Conservation (phyloP, 192 early-diverging fungal species). For the Chytriomyces hyalinus region DNA sequence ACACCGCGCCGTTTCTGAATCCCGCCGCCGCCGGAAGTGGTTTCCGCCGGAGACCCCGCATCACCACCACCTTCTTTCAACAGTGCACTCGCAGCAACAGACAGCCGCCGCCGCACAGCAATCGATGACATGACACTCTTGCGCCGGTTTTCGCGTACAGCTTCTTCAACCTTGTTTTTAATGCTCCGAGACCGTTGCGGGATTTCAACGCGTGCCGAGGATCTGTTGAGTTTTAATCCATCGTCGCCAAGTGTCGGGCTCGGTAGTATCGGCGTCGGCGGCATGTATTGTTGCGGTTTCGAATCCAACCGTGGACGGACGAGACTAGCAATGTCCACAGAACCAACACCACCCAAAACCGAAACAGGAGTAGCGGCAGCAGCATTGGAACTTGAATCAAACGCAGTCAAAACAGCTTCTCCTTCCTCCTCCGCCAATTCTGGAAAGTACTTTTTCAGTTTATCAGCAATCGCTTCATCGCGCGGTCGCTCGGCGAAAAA, state of each 20-base stretch:
- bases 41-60: neutral
- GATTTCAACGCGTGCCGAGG: neutral
- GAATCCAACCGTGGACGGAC: too few species aligned
- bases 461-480: conserved; percentile 88
- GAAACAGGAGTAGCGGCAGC: neutral
- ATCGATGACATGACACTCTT: conserved; percentile 3
- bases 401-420: too few species aligned
- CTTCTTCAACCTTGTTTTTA: conserved; percentile 24
- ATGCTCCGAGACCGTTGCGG: neutral
- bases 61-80: neutral
- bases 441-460: conserved; percentile 92
- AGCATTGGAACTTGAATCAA: neutral
- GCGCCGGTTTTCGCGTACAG: conserved; percentile 5
- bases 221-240: neutral
- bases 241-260: neutral
- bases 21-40: neutral
- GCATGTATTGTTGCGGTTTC: neutral
- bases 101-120: conserved; percentile 13
- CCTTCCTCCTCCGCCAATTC: conserved; percentile 40
- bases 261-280: neutral
- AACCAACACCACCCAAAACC: neutral
- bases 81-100: conserved; percentile 4
- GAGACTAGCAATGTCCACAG: neutral
- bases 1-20: conserved; percentile 9
- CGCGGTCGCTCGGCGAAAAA: conserved; percentile 97